phyloP scores from a whole-genome alignment of 306 rosid species.

The Prunus mongolica region DNA sequence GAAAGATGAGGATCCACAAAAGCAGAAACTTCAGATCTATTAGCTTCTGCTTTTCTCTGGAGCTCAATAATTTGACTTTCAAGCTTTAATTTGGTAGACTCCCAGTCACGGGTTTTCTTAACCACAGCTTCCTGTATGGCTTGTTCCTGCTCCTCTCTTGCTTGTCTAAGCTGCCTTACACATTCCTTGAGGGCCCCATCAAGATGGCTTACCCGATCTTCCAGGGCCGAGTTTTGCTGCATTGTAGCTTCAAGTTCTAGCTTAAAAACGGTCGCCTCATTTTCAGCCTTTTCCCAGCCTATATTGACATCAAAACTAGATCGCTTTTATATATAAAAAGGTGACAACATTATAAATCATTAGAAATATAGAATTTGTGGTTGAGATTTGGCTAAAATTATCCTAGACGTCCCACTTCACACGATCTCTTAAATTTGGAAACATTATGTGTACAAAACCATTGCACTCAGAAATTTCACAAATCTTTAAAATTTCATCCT shows the following conservation, averaged over 20 bases:
- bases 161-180: conserved; percentile 90
- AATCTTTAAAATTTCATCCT: neutral
- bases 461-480: neutral
- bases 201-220: conserved; percentile 76
- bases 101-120: conserved; percentile 58
- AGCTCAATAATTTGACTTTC: conserved; percentile 65
- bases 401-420: neutral
- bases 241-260: conserved; percentile 61
- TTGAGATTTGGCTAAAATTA: neutral
- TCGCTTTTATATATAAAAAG: neutral
- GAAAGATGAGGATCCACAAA: conserved; percentile 42
- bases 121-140: conserved; percentile 55
- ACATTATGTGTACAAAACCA: neutral
- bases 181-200: conserved; percentile 97
- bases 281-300: conserved; percentile 99
- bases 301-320: conserved; percentile 1
- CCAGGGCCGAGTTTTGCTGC: conserved; percentile 58
- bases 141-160: conserved; percentile 82
- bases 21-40: conserved; percentile 37
- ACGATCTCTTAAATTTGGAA: neutral
- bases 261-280: conserved; percentile 64
- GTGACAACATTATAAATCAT: neutral
- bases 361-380: neutral
- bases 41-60: conserved; percentile 48
- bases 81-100: conserved; percentile 62